Conservation (phyloP, 2,329 filamentous ascomycete species). For the Gnomoniopsis sp. region DNA sequence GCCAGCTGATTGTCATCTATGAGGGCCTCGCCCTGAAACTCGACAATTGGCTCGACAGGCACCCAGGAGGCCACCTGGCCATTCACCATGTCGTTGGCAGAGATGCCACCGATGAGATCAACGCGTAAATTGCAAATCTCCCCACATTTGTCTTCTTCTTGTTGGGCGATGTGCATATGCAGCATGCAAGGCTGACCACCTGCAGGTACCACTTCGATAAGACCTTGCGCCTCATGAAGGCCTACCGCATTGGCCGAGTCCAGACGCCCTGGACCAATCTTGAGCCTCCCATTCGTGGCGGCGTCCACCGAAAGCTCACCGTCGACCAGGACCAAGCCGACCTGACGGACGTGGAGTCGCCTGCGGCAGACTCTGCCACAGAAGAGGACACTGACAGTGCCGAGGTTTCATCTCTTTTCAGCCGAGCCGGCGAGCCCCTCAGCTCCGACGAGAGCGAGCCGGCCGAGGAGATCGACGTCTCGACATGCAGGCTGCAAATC, state of each 20-base stretch:
- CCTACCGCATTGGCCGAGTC: constrained; percentile 54
- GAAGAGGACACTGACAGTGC: constrained; percentile 3
- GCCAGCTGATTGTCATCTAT: constrained; percentile 53
- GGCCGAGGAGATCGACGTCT: neutral
- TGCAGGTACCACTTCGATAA: constrained; percentile 54
- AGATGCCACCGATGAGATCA: constrained; percentile 58
- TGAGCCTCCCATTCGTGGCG: constrained; percentile 51
- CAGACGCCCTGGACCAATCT: constrained; percentile 50
- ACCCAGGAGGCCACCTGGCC: constrained; percentile 57
- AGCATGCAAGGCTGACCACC: constrained; percentile 28
- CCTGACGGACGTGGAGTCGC: neutral
- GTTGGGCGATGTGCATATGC: too few relatives aligned
- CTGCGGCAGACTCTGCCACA: neutral
- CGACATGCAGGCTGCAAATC: neutral
- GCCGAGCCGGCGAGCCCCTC: constrained; percentile 2
- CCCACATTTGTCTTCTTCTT: neutral
- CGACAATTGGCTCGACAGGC: constrained; percentile 54
- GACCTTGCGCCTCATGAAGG: constrained; percentile 55
- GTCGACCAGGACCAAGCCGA: neutral
- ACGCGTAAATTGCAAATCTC: constrained; percentile 40
- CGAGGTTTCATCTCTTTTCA: constrained; percentile 9
- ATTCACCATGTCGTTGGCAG: constrained; percentile 60
- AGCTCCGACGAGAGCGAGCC: constrained; percentile 14
- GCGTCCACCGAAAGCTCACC: constrained; percentile 19
- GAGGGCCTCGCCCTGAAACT: constrained; percentile 53